These are phyloP conservation scores for Epipyxis sp. DNA, from an alignment of 108 stramenopile species.

Conservation along the genomic window DNA sequence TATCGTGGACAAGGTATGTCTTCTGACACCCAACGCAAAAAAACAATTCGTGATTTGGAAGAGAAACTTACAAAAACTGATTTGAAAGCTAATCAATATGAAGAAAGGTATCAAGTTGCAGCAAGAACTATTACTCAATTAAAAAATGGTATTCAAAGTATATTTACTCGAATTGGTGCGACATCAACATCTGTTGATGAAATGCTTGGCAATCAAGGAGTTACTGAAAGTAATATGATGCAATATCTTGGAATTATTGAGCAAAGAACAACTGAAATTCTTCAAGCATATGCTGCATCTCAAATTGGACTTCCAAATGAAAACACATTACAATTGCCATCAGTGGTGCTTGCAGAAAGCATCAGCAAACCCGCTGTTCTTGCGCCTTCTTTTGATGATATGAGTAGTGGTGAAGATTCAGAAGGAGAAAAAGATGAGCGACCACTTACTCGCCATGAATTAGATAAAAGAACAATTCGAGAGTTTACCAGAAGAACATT, in stretches of 20 bases:
- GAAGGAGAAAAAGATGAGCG: slow-evolving; percentile 59
- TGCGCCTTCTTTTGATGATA: slow-evolving; percentile 41
- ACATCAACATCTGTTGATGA: slow-evolving; percentile 50
- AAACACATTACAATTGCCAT: slow-evolving; percentile 41
- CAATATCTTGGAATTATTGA: slow-evolving; percentile 65
- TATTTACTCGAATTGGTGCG: slow-evolving; percentile 54
- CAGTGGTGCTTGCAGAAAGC: slow-evolving; percentile 16
- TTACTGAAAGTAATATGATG: slow-evolving; percentile 65
- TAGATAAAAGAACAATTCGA: slow-evolving; percentile 1
- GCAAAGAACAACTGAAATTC: slow-evolving; percentile 60
- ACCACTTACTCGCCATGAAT: slow-evolving; percentile 58
- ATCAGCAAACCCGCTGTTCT: neutral
- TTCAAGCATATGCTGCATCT: slow-evolving; percentile 55
- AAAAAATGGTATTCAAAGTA: slow-evolving; percentile 58
- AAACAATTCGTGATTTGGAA: slow-evolving; percentile 53
- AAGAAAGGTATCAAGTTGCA: slow-evolving; percentile 41
- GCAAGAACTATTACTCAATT: slow-evolving; percentile 53
- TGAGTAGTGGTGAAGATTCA: slow-evolving; percentile 46
- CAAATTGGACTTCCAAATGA: slow-evolving; percentile 41
- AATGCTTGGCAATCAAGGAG: slow-evolving; percentile 66
- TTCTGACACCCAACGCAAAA: slow-evolving; percentile 60
- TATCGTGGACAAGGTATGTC: slow-evolving; percentile 58
- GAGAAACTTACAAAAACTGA: slow-evolving; percentile 50
- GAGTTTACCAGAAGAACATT: neutral
- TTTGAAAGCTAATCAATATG: slow-evolving; percentile 54